Conservation (phyloP, 2,329 filamentous ascomycete species). For the Colletotrichum sp. region DNA sequence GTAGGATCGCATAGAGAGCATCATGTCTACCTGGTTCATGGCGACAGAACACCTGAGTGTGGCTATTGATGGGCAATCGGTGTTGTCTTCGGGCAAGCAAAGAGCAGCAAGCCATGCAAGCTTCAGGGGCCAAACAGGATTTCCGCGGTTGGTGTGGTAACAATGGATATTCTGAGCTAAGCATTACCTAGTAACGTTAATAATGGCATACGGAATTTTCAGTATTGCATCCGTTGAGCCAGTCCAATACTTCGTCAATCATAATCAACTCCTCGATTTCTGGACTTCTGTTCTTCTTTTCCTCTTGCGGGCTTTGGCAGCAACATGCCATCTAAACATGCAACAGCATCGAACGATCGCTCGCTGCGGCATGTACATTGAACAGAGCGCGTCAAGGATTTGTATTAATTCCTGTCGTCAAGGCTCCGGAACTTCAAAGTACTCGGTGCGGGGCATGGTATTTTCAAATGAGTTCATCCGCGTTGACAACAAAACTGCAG, state of each 20-base stretch:
- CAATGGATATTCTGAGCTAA: background rate
- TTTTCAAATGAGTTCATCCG: background rate
- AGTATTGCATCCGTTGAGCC: background rate
- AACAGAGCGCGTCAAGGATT: background rate
- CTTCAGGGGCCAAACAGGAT: background rate
- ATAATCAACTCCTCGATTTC: background rate
- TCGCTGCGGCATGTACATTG: background rate
- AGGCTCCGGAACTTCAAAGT: background rate
- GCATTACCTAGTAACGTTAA: background rate
- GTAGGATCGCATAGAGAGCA: background rate
- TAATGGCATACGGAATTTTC: background rate
- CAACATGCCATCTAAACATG: background rate
- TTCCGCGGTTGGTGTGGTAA: background rate
- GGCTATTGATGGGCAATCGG: background rate
- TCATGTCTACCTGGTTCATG: background rate
- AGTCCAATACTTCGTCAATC: background rate
- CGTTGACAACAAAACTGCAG: background rate
- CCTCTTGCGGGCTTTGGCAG: background rate
- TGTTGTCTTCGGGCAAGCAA: background rate
- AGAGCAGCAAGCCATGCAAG: background rate
- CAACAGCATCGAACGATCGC: background rate
- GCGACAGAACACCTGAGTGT: background rate
- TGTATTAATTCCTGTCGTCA: background rate
- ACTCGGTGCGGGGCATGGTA: rapidly evolving
- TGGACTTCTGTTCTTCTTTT: background rate